Evolutionary conservation across 306 rosid species (phyloP).

Genomic region (Ziziphus jujuba): DNA sequence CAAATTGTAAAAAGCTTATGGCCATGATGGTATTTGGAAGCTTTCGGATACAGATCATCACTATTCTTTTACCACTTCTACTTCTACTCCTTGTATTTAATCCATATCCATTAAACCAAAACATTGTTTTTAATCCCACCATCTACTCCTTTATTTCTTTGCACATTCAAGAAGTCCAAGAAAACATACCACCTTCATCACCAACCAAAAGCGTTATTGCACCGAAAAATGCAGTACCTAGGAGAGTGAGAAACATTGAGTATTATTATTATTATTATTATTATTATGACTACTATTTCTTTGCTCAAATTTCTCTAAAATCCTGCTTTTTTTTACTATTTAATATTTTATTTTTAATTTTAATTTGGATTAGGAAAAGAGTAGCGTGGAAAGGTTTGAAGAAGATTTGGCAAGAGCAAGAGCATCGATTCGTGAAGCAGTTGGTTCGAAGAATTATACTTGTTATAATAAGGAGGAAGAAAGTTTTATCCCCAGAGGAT

Average conservation of each 20-base stretch:
- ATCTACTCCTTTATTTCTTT: neutral
- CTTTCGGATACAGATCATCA: neutral
- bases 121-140: neutral
- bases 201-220: neutral
- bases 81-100: neutral
- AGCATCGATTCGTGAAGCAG: neutral
- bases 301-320: too few species aligned
- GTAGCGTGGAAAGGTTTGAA: neutral
- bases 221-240: too few species aligned
- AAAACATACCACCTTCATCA: neutral
- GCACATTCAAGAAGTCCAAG: neutral
- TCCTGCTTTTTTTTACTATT: too few species aligned
- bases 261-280: too few species aligned
- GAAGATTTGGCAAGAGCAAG: neutral
- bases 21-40: conserved; percentile 1
- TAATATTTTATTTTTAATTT: too few species aligned
- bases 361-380: too few species aligned
- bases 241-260: too few species aligned
- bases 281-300: too few species aligned
- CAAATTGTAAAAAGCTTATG: neutral
- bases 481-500: neutral
- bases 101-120: conserved; percentile 15
- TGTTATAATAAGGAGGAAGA: neutral
- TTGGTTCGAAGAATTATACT: neutral
- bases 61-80: neutral